Base-by-base conservation (phyloP, 345 rosid species). In the Kernera saxatilis region DNA sequence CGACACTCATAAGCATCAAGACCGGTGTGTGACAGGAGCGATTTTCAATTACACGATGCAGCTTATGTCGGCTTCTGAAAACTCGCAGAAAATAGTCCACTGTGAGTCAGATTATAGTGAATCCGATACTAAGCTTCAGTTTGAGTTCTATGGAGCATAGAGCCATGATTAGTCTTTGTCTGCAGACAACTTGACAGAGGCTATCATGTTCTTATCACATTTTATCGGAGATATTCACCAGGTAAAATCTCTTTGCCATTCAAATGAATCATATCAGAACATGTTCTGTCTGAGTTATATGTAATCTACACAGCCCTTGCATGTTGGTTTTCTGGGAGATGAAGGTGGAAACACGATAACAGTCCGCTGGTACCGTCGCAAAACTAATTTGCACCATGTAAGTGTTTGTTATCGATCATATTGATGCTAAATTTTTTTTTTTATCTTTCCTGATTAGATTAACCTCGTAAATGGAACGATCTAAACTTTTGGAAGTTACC, bases 331-430 rank as follows among this genome's bases (percentile, higher is more conserved):
- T 70, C 62, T 78, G 37, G 99, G 99, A 71, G 98, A 94, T 84
- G 74, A 75, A 84, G 99, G 98, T 73, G 98, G 99, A 51, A 91
- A 91, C 79, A 79, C 87, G 18, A 88, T 91, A 64, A 82, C 56
- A 26, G 95, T 94, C 17, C 95, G 61, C 26, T 94, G 99, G 99
- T 94, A 81, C 66, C 89, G 80, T 22, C 84, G 93, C 67, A 94
- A 88, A 80, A 66, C 97, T 69, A 94, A 91, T 79, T 82, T 94
- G 44, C 99, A 94, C 77, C 99, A 94, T 84, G 97, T 91, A 78
- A 83, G 95, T 59, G 32, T 64, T 64, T 48, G 55, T 53, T 43
- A 25, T 43, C 9, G 0, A 36, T 27, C 32, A 21, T 33, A 23
- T 32, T 33, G 50, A 19, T 45, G 17, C 64, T 64, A 29, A 13